Evolutionary conservation across 441 rosid species (phyloP), one percentile per base, ranked within the genome.

Genomic region (Arabidopsis hybrid): DNA sequence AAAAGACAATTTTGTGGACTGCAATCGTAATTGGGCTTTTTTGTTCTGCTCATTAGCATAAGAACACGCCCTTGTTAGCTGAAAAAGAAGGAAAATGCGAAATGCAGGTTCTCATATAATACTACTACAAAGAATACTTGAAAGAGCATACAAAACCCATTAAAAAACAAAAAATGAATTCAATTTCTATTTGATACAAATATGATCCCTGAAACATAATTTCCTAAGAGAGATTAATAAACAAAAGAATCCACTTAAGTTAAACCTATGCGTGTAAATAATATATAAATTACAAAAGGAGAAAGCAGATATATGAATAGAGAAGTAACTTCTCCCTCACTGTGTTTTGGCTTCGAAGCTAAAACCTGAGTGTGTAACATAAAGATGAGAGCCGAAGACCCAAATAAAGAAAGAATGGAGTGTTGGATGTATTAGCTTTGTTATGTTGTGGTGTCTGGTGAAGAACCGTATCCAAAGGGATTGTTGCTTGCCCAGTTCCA

Each of bases 401-500:
- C 49, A 36, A 47, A 53, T 32, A 14, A 46, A 58, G 49, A 38
- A 66, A 59, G 31, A 70, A 55, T 69, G 52, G 63, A 31, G 3
- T 60, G 57, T 60, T 63, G 56, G 59, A 21, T 75, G 4, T 26
- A 26, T 45, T 45, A 55, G 65, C 65, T 38, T 71, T 38, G 65
- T 62, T 75, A 69, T 4, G 76, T 79, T 2, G n/a, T n/a, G n/a
- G 65, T 51, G 34, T 79, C 81, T 32, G 79, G 53, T 64, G 60
- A 5, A 68, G 97, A 74, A 63, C 71, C 97, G 34, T 92, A 90
- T 17, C 99, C 99, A 14, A 87, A 86, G 3, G 97, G 97, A 80
- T 94, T 92, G 79, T 88, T 89, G 85, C 93, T 87, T 16, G 99
- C 95, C 97, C 99, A 94, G 74, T 90, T 89, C 97, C 97, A 91